Base-by-base conservation (phyloP, 768 basidiomycete species). In the Grammothele lineata region DNA sequence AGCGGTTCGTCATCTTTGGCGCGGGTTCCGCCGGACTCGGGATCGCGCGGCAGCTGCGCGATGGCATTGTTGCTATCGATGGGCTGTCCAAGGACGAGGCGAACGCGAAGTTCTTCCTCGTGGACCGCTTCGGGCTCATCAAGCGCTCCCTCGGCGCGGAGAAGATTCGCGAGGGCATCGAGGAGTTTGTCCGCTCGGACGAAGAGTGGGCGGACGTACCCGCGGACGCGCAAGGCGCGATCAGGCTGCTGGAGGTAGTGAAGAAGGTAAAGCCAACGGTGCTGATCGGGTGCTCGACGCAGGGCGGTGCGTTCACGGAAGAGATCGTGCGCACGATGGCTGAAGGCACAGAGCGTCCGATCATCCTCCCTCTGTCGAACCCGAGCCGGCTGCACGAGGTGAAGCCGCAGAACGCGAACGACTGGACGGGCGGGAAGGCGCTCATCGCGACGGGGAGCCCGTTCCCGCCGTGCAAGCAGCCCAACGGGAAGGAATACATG, bases 391-490 rank as follows among this genome's bases (percentile, higher is more conserved):
- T 92, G 48, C 82, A 82, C 39, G 92, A 94, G 62, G 85, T 83
- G 1, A 72, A 78, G 43, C 87, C 87, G 2, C 70, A 75, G 48
- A 78, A 90, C 58, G 74, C 84, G 21, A 78, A 81, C 56, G 72
- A 80, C n/a, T 94, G 92, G 92, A 87, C 89, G 1, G 66, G 77
- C 1, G 90, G 88, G 4, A 79, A 76, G 55, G 92, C 89, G 7
- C 67, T 94, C 40, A 67, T 92, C 36, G 89, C 90, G 1, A 92
- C 87, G 9, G 92, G 91, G 15, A 87, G 85, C 48, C 90, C 90
- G 0, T 94, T 92, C 70, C 78, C 78, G 6, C 80, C 80, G 21
- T 84, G 81, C 24, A 78, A 78, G 64, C 75, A 80, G 69, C 75
- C 77, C 2, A 74, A 74, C 45, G 80, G 85, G 37, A 81, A 80